These are phyloP conservation scores for Exophiala xenobiotica DNA, from an alignment of 2,329 filamentous ascomycete species.

Conservation along the genomic window DNA sequence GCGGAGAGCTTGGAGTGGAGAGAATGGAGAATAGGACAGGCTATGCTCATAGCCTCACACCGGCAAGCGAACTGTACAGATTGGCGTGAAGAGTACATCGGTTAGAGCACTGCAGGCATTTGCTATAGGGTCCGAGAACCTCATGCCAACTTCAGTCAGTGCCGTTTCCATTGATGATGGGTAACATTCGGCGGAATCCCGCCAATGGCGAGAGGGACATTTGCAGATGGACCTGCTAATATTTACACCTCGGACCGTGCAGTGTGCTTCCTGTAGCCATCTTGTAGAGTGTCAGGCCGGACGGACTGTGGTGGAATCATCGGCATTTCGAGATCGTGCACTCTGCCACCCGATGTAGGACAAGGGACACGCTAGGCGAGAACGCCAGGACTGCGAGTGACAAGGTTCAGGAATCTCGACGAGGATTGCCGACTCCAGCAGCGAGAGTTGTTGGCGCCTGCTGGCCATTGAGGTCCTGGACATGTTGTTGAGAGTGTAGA, in stretches of 20 bases:
- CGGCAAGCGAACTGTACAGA: not conserved
- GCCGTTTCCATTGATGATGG: not conserved
- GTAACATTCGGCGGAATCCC: not conserved
- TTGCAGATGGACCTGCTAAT: not conserved
- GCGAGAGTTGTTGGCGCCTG: too few relatives aligned
- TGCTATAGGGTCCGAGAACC: not conserved
- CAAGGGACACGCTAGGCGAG: too few relatives aligned
- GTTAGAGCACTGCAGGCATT: not conserved
- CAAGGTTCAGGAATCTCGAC: too few relatives aligned
- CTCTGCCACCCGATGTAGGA: not conserved
- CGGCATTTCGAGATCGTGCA: not conserved
- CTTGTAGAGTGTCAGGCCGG: not conserved
- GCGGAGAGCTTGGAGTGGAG: not conserved
- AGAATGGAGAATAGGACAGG: not conserved
- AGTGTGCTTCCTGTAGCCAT: not conserved
- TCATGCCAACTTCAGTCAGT: not conserved
- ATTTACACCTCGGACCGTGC: not conserved
- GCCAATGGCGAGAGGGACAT: not conserved
- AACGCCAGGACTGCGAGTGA: too few relatives aligned
- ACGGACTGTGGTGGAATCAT: not conserved
- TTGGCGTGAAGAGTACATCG: too few relatives aligned
- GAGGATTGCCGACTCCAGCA: too few relatives aligned
- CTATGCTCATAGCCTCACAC: not conserved
- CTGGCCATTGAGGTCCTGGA: too few relatives aligned
- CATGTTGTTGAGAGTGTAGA: too few relatives aligned